Conservation (phyloP, 352 stramenopile genomes). For the Globisporangium rhizosaccharum region DNA sequence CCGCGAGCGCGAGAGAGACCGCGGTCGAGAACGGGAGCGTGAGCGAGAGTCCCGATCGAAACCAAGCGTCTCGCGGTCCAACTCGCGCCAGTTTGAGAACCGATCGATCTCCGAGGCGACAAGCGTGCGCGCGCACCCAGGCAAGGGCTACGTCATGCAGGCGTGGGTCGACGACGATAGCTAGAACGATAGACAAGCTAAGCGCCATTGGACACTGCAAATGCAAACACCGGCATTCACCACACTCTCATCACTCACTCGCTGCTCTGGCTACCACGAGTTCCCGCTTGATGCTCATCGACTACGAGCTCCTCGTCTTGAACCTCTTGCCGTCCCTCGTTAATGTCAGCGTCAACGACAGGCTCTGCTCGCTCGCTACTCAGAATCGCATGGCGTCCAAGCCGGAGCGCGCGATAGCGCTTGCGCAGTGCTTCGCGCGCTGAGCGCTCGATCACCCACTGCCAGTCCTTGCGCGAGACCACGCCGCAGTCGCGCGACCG, state of each 20-base stretch:
- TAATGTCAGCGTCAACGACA: neutral
- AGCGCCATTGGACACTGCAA: too few relatives aligned
- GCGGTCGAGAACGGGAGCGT: neutral
- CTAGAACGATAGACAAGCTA: conserved; percentile 3
- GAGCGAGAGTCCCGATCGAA: conserved; percentile 5
- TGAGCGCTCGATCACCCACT: conserved; percentile 60
- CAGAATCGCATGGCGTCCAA: neutral
- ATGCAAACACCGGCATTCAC: too few relatives aligned
- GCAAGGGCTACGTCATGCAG: conserved; percentile 59
- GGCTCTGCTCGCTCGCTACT: neutral
- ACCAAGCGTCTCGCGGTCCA: conserved; percentile 4
- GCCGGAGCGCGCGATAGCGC: conserved; percentile 37
- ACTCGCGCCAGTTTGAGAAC: conserved; percentile 12
- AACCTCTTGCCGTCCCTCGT: neutral
- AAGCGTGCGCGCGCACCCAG: conserved; percentile 16
- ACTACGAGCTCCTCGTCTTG: too few relatives aligned
- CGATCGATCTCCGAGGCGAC: conserved; percentile 8
- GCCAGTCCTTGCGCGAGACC: conserved; percentile 42
- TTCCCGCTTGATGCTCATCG: too few relatives aligned
- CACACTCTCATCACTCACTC: neutral
- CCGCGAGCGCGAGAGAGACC: neutral
- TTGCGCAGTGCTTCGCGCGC: conserved; percentile 43
- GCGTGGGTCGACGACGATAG: conserved; percentile 61
- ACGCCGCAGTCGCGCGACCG: conserved; percentile 52
- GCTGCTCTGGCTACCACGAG: too few relatives aligned